phyloP scores from a whole-genome alignment of 177 flowering plant genomes.

The Vitis hybrid region DNA sequence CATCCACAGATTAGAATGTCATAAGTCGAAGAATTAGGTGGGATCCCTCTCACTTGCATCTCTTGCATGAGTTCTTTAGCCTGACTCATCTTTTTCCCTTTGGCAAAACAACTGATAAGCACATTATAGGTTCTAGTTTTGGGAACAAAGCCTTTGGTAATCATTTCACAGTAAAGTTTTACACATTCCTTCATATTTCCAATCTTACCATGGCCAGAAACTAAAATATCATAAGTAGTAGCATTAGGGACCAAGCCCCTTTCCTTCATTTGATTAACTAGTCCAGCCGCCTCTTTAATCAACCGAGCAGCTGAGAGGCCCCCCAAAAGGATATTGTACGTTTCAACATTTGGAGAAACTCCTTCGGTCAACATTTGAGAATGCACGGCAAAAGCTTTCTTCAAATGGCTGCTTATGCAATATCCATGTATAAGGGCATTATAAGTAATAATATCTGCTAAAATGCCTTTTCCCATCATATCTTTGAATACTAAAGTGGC shows the following conservation, averaged over 20 bases:
- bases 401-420: conserved; percentile 53
- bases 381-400: conserved; percentile 49
- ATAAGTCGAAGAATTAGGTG: conserved; percentile 75
- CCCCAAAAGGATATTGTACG: conserved; percentile 65
- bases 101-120: conserved; percentile 66
- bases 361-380: conserved; percentile 58
- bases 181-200: conserved; percentile 66
- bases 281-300: conserved; percentile 49
- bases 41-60: conserved; percentile 68
- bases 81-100: conserved; percentile 70
- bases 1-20: conserved; percentile 77
- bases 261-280: conserved; percentile 56
- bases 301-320: conserved; percentile 48
- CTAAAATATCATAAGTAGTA: conserved; percentile 57
- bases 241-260: conserved; percentile 58
- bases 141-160: conserved; percentile 74
- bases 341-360: conserved; percentile 55
- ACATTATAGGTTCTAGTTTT: conserved; percentile 67
- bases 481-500: conserved; percentile 52
- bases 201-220: conserved; percentile 66
- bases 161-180: conserved; percentile 83
- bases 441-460: conserved; percentile 57
- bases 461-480: conserved; percentile 57
- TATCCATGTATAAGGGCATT: conserved; percentile 74
- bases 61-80: conserved; percentile 83